Conservation (phyloP, 1,284 basidiomycete genomes). For the Marasmius sp. region DNA sequence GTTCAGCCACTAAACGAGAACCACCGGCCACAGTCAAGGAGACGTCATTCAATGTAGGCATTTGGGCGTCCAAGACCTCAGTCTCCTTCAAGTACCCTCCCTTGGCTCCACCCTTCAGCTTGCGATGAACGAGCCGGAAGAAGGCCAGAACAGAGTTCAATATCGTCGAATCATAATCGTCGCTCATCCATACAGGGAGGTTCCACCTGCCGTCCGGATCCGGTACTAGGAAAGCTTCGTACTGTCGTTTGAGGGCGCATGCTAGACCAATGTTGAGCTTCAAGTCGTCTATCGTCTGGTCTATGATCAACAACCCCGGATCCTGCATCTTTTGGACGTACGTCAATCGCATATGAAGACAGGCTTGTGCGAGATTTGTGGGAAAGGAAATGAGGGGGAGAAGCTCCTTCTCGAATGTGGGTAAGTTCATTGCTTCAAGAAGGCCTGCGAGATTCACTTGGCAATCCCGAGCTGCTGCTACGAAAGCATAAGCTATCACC, state of each 20-base stretch:
- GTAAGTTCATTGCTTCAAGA: constrained; percentile 86
- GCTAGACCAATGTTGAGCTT: constrained; percentile 91
- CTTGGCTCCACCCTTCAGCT: constrained; percentile 90
- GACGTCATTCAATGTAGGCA: constrained; percentile 94
- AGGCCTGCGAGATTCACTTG: constrained; percentile 78
- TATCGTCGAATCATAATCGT: constrained; percentile 89
- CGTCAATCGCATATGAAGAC: constrained; percentile 85
- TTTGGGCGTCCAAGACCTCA: constrained; percentile 94
- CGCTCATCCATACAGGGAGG: constrained; percentile 83
- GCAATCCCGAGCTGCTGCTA: constrained; percentile 85
- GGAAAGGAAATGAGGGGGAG: constrained; percentile 94
- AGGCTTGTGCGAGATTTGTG: constrained; percentile 91
- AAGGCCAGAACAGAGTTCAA: constrained; percentile 88
- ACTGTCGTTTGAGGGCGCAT: constrained; percentile 95
- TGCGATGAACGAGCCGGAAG: constrained; percentile 94
- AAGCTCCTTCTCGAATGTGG: constrained; percentile 90
- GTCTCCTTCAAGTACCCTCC: constrained; percentile 97
- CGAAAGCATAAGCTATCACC: constrained; percentile 82
- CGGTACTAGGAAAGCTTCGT: constrained; percentile 84
- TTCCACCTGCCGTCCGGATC: constrained; percentile 90
- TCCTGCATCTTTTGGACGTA: constrained; percentile 90
- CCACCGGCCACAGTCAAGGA: constrained; percentile 89
- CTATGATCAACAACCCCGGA: constrained; percentile 88
- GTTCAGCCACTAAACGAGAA: constrained; percentile 90
- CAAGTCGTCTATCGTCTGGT: constrained; percentile 96